Percentiles rank a stretch among this genome's conserved stretches.
Conservation (phyloP, 352 stramenopile species). For the Phytopythium mirpurense region DNA sequence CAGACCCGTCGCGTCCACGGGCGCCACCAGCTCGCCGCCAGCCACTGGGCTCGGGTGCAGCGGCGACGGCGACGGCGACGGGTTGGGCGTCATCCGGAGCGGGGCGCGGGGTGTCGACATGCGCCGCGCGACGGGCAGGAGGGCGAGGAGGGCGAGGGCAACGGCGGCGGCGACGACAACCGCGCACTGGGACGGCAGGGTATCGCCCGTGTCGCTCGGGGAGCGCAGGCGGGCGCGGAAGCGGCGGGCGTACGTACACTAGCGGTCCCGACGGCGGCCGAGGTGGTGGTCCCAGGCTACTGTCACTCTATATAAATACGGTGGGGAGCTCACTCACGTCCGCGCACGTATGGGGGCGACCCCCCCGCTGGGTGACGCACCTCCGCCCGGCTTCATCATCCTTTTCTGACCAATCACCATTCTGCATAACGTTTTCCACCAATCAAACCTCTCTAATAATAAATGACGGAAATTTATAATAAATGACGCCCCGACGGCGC, state of each 20-base stretch:
- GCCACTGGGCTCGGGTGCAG: no score
- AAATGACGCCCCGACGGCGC: no score
- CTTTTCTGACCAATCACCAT: neutral
- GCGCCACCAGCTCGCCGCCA: constrained; percentile 2
- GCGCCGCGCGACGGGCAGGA: neutral
- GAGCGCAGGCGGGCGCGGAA: neutral
- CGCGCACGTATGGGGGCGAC: constrained; percentile 3
- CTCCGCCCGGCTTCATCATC: neutral
- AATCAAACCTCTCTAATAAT: no score
- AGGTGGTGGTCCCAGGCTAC: no score
- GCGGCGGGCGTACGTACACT: no score
- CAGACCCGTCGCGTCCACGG: constrained; percentile 21
- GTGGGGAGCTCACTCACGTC: no score
- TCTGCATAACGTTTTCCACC: neutral
- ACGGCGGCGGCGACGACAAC: constrained; percentile 3
- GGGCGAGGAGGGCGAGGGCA: neutral
- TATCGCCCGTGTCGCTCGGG: neutral
- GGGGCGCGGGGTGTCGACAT: neutral
- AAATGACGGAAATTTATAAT: neutral
- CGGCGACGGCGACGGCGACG: no score
- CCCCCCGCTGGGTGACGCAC: neutral
- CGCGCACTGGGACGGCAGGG: neutral
- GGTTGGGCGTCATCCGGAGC: no score
- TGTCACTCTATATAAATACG: no score
- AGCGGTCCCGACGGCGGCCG: no score